Base-by-base conservation (phyloP, 164 flowering plant species). In the Liquidambar formosana region DNA sequence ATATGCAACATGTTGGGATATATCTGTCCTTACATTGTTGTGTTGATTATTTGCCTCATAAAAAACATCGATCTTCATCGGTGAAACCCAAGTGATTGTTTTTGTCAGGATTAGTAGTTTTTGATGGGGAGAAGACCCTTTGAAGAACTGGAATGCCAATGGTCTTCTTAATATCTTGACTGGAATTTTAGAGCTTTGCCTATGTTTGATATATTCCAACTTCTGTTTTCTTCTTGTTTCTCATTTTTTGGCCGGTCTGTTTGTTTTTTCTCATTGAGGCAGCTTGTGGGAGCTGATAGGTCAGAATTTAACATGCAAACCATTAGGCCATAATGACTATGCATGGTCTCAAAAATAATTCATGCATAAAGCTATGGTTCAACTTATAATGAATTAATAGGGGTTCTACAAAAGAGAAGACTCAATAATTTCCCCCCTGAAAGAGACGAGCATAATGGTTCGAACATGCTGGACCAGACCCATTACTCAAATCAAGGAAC, bases 51-150 rank as follows among this genome's bases (percentile, higher is more conserved):
- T 14, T 27, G 1, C 51, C 52, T 60, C 81, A 66, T 80, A 61
- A 73, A 69, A 65, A 26, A n/a, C 60, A 83, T 83, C 84, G 79
- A 79, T 57, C n/a, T 52, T 48, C 57, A 56, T 77, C 77, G 86
- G 69, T 77, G 28, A 66, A 57, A 49, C 64, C 82, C 47, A 77
- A 44, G 84, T 44, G 51, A 33, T 41, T 62, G 18, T 10, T 25
- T 49, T 73, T 69, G 63, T 57, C 49, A 49, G 23, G 25, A 57
- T 25, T 19, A 9, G 9, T 41, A 33, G 16, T 63, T 28, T 71
- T 15, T 61, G n/a, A n/a, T n/a, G n/a, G n/a, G n/a, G 53, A 28
- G 22, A 45, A 67, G 22, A 9, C 33, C 43, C 25, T 51, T 21
- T 49, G 61, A 38, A 49, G 45, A 56, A 27, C 3, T 11, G 54